Evolutionary conservation across 306 rosid genomes (phyloP).

Genomic region (Argentina anserina): DNA sequence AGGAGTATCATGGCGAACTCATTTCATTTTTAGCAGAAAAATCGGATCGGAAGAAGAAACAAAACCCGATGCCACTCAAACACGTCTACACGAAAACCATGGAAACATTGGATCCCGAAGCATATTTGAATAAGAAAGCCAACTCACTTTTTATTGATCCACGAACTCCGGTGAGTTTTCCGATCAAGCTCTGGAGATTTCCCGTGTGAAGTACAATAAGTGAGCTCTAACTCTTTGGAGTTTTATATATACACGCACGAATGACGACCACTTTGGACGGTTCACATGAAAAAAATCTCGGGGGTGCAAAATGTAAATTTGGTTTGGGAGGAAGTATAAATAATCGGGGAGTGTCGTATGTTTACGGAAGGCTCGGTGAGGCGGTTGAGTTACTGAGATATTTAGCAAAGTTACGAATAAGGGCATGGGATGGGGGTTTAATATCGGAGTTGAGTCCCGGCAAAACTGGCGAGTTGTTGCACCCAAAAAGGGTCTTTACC

Average conservation of each 20-base stretch:
- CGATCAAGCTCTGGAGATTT: not conserved
- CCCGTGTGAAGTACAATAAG: constrained; percentile 7
- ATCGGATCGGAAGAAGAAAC: constrained; percentile 29
- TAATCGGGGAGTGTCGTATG: not conserved
- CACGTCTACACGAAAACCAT: constrained; percentile 10
- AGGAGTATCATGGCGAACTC: constrained; percentile 8
- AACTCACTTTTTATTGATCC: constrained; percentile 22
- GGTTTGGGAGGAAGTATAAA: not conserved
- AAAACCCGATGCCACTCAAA: constrained; percentile 15
- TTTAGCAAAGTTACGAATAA: not conserved
- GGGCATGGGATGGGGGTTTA: not conserved
- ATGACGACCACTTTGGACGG: not conserved
- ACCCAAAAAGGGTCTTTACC: not conserved
- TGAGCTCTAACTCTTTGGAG: not conserved
- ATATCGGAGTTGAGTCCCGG: constrained; percentile 6
- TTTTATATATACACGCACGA: not conserved
- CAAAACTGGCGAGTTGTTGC: constrained; percentile 15
- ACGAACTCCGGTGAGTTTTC: not conserved
- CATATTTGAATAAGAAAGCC: not conserved
- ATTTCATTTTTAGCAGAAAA: constrained; percentile 22
- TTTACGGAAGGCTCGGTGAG: not conserved
- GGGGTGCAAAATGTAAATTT: not conserved
- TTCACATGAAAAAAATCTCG: constrained; percentile 5
- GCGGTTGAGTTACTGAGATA: not conserved
- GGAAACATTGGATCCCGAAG: constrained; percentile 23